Base-by-base conservation (phyloP, 1,284 basidiomycete genomes). In the Blastosporella zonata region DNA sequence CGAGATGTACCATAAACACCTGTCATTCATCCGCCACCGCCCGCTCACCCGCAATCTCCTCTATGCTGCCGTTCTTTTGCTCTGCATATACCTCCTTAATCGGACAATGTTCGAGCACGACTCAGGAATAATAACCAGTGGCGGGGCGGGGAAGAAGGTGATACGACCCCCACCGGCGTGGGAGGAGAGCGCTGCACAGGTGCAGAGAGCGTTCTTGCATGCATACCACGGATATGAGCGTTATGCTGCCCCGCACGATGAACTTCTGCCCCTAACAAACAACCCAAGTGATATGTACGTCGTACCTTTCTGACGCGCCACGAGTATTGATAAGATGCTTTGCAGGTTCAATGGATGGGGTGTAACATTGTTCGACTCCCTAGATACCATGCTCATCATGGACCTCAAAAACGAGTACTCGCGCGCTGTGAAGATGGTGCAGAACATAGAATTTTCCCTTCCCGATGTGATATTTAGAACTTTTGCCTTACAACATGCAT, bases 311-410 rank as follows among this genome's bases (percentile, higher is more conserved):
- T 27, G 29, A n/a, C 20, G 8, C n/a, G 7, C 6, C 1, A 12
- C n/a, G 8, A 13, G 8, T 31, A 10, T 31, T 12, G 13, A 12
- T 17, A 21, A 20, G 6, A 43, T 37, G 43, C 46, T 4, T 66
- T 4, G n/a, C 67, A 82, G 79, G 54, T 79, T 82, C 59, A 82
- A 84, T 60, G 81, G 87, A 29, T 93, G 90, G 90, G 86, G 86
- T 33, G 80, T 90, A 0, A 84, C 86, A 0, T 73, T 89, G 50
- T 77, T 86, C 52, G 86, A 89, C 60, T 73, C 79, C 3, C 71
- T 93, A 43, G 89, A 91, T 60, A 92, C 90, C 0, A 80, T 93
- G 64, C 80, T 87, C 57, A 70, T 70, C 35, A 71, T 73, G 71
- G 67, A 62, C 22, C 59, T 73, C 2, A 56, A 78, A 21, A 73